Percentiles rank a stretch among this genome's conserved stretches.
phyloP scores from a whole-genome alignment of 495 filamentous ascomycete genomes.

The Terfezia claveryi region DNA sequence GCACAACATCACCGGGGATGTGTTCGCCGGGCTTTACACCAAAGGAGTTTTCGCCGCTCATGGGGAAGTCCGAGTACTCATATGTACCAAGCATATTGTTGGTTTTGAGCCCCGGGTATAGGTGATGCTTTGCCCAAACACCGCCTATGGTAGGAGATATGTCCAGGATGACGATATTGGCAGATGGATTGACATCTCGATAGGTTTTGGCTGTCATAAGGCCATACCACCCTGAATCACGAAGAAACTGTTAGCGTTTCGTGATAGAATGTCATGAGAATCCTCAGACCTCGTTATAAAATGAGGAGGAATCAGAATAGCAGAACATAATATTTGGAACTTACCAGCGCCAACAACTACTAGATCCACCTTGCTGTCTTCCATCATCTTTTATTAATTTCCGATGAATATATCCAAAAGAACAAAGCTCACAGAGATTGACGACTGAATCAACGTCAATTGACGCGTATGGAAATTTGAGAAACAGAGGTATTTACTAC shows the following conservation, averaged over 20 bases:
- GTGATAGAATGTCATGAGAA: not conserved
- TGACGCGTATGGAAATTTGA: too few relatives aligned
- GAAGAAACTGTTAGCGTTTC: not conserved
- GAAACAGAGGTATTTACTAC: too few relatives aligned
- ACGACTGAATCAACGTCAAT: too few relatives aligned
- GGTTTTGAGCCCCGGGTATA: constrained; percentile 46
- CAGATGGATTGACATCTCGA: constrained; percentile 30
- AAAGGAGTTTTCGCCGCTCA: constrained; percentile 31
- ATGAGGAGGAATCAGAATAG: not conserved
- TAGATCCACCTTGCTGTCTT: constrained; percentile 12
- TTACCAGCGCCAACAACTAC: constrained; percentile 29
- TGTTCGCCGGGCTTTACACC: constrained; percentile 40
- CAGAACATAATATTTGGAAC: not conserved
- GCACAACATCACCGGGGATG: constrained; percentile 42
- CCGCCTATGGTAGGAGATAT: constrained; percentile 38
- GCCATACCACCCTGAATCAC: constrained; percentile 31
- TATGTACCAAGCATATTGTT: constrained; percentile 42
- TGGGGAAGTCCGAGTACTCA: constrained; percentile 52
- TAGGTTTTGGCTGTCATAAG: constrained; percentile 40
- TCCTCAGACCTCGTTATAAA: not conserved
- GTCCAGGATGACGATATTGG: constrained; percentile 32
- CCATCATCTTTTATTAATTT: too few relatives aligned
- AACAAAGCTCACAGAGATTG: too few relatives aligned
- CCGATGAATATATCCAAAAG: too few relatives aligned
- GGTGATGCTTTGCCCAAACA: constrained; percentile 40